A percentile compares a stretch with the other conserved stretches of the same genome.
Evolutionary conservation across 2,329 filamentous ascomycete species (phyloP).

Genomic region (Diaporthe helianthi): DNA sequence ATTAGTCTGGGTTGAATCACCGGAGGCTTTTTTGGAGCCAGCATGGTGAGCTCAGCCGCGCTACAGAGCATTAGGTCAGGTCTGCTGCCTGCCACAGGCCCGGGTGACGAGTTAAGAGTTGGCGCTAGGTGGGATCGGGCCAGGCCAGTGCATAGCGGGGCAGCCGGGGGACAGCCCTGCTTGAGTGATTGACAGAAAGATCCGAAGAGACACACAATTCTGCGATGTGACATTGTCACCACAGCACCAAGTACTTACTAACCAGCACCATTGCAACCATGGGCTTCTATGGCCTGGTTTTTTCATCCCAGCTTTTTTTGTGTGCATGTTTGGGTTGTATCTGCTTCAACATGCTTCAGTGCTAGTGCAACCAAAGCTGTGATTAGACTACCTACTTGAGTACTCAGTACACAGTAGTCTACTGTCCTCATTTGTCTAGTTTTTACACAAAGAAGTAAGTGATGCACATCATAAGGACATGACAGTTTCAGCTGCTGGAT

Average conservation of each 20-base stretch:
- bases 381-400: too few relatives aligned
- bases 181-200: too few relatives aligned
- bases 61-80: background rate
- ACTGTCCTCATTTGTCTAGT: too few relatives aligned
- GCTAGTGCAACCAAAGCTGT: background rate
- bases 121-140: background rate
- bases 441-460: background rate
- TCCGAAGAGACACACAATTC: too few relatives aligned
- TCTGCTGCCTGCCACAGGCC: constrained; percentile 27
- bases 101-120: background rate
- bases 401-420: too few relatives aligned
- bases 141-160: background rate
- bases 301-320: background rate
- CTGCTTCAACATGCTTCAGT: background rate
- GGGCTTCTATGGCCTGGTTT: too few relatives aligned
- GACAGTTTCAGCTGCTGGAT: too few relatives aligned
- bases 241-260: too few relatives aligned
- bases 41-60: constrained; percentile 26
- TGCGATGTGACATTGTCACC: too few relatives aligned
- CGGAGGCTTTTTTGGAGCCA: constrained; percentile 31
- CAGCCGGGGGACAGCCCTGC: background rate
- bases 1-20: background rate
- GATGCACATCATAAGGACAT: too few relatives aligned
- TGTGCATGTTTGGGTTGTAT: background rate
- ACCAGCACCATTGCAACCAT: background rate